Base-by-base conservation (phyloP, 75 land plant genomes). In the Larix kaempferi region DNA sequence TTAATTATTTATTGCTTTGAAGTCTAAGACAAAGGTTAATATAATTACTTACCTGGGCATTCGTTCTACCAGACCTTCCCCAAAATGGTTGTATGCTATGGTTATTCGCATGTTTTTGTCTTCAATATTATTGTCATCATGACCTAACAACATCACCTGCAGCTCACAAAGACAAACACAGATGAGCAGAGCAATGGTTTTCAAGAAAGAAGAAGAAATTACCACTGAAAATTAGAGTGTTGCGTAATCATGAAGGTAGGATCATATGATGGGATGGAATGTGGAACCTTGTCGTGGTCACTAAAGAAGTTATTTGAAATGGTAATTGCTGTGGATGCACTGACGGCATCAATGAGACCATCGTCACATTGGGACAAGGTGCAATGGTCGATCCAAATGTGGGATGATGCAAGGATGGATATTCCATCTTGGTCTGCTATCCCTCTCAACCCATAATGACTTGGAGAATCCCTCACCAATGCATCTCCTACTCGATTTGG, bases 371-470 rank as follows among this genome's bases (percentile, higher is more conserved):
- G 57, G 23, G 69, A 58, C 0, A 84, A 56, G n/a, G 58, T 33
- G 67, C 71, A 62, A 44, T 84, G 86, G 58, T 84, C 84, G 17
- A 84, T 77, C 86, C 86, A 84, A 44, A 84, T 56, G 69, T 84
- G 37, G 56, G 35, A 21, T 35, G 86, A 84, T 5, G 49, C 84
- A 39, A 77, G 54, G 41, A 84, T 61, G 59, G 63, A 56, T 23
- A 84, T 61, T 21, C 60, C 86, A 19, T 84, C 86, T n/a, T 75
- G 75, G 56, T 84, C 85, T 17, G 85, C 39, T 29, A 26, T 23
- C 33, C 69, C 59, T 6, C 86, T 56, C 33, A 10, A 33, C 8
- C 79, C 80, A 37, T 75, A n/a, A n/a, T 80, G 78, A 2, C 57
- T 14, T 0, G 74, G 41, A 19, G 83, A 75, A 25, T 44, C 69